Conservation (phyloP, 495 filamentous ascomycete genomes). For the Staphylotrichum longicolle region DNA sequence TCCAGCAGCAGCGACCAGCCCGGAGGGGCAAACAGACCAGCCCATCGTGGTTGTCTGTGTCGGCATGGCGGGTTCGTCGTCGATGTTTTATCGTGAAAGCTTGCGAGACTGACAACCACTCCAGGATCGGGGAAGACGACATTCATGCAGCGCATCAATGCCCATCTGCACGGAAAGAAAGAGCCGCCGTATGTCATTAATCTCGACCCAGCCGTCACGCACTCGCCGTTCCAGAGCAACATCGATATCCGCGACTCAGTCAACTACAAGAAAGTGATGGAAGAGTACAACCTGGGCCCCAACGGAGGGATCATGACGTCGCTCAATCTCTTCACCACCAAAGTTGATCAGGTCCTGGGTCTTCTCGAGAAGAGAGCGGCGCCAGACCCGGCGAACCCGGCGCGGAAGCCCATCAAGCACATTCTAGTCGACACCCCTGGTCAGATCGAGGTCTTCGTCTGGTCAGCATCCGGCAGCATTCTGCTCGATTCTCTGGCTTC, state of each 20-base stretch:
- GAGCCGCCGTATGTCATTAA: conserved; percentile 90
- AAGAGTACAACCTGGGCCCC: conserved; percentile 94
- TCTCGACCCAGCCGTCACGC: conserved; percentile 90
- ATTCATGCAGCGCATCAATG: conserved; percentile 96
- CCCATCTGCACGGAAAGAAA: conserved; percentile 74
- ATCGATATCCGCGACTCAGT: conserved; percentile 99
- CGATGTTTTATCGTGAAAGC: too few species aligned
- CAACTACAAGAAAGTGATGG: conserved; percentile 99
- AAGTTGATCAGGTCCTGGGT: conserved; percentile 88
- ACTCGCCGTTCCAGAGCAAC: conserved; percentile 96
- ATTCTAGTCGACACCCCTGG: conserved; percentile 94
- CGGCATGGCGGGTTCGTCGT: conserved; percentile 77
- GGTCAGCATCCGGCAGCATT: conserved; percentile 90
- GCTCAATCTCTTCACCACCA: conserved; percentile 93
- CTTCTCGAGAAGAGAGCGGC: conserved; percentile 83
- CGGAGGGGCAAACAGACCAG: conserved; percentile 25
- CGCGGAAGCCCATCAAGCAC: conserved; percentile 66
- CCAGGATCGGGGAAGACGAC: conserved; percentile 93
- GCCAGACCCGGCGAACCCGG: conserved; percentile 60
- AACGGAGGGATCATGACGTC: conserved; percentile 98
- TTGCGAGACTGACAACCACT: conserved; percentile 10
- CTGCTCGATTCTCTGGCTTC: conserved; percentile 90
- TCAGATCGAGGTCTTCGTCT: conserved; percentile 98
- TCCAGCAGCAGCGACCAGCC: conserved; percentile 16
- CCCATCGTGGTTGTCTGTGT: conserved; percentile 82